A percentile compares a stretch with the other conserved stretches of the same genome.
phyloP scores from a whole-genome alignment of 768 basidiomycete genomes.

The Naganishia onofrii region DNA sequence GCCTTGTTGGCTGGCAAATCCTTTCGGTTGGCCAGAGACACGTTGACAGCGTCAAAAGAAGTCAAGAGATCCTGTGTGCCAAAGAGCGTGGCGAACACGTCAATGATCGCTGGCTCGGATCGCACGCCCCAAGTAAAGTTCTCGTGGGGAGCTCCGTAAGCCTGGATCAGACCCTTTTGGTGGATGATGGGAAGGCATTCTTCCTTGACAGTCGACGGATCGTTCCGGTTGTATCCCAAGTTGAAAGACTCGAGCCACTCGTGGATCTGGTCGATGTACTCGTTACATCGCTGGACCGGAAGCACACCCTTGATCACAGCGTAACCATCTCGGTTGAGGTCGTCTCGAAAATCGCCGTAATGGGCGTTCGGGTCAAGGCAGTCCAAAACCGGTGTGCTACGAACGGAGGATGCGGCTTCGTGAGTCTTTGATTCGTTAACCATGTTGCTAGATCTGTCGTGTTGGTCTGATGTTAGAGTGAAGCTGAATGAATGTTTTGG shows the following conservation, averaged over 20 bases:
- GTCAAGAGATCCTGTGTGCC: slow-evolving; percentile 44
- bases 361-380: slow-evolving; percentile 21
- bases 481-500: too few species aligned
- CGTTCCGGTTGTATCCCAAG: slow-evolving; percentile 25
- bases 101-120: slow-evolving; percentile 38
- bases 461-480: too few species aligned
- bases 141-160: slow-evolving; percentile 24
- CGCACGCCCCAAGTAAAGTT: slow-evolving; percentile 24
- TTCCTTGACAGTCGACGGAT: slow-evolving; percentile 19
- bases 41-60: slow-evolving; percentile 37
- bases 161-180: slow-evolving; percentile 19
- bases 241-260: slow-evolving; percentile 26
- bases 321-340: slow-evolving; percentile 19
- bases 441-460: slow-evolving; percentile 9
- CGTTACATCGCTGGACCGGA: slow-evolving; percentile 7
- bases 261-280: slow-evolving; percentile 22
- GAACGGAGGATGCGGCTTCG: slow-evolving; percentile 12
- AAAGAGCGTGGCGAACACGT: slow-evolving; percentile 45
- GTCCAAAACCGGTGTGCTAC: slow-evolving; percentile 16
- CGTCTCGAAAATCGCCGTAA: slow-evolving; percentile 23
- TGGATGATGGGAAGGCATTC: slow-evolving; percentile 23
- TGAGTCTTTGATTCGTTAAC: slow-evolving; percentile 8
- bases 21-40: slow-evolving; percentile 18
- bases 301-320: slow-evolving; percentile 22
- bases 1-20: slow-evolving; percentile 23